Evolutionary conservation across 345 rosid species (phyloP).

Genomic region (Anacardium occidentale): DNA sequence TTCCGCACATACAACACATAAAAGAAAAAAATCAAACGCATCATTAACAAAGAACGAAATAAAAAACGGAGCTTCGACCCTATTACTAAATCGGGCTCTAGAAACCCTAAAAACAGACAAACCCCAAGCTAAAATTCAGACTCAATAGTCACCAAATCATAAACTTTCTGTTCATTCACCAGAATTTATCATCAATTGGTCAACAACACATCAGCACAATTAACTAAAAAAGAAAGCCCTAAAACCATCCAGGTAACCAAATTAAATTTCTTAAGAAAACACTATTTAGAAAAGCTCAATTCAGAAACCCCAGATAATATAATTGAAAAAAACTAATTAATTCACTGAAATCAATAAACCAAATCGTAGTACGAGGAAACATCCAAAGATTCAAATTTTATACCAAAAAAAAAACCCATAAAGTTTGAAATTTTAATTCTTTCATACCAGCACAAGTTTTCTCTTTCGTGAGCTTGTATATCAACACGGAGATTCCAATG

Average conservation of each 20-base stretch:
- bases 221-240: neutral
- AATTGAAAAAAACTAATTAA: neutral
- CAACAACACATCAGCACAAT: constrained; percentile 1
- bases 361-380: neutral
- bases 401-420: neutral
- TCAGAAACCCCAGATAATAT: neutral
- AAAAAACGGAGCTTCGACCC: neutral
- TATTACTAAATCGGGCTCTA: neutral
- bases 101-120: constrained; percentile 1
- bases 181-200: neutral
- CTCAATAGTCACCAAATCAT: neutral
- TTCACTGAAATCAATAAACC: neutral
- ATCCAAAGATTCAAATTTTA: neutral
- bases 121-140: neutral
- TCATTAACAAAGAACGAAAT: neutral
- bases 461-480: constrained; percentile 93
- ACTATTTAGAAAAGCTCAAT: neutral
- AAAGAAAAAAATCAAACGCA: neutral
- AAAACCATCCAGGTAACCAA: neutral
- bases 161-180: neutral
- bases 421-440: neutral
- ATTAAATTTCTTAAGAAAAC: neutral
- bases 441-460: constrained; percentile 76
- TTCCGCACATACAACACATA: too few species aligned
- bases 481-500: constrained; percentile 87